These are phyloP conservation scores for Leccinum truebloodii DNA, from an alignment of 768 basidiomycete genomes.

Conservation along the genomic window DNA sequence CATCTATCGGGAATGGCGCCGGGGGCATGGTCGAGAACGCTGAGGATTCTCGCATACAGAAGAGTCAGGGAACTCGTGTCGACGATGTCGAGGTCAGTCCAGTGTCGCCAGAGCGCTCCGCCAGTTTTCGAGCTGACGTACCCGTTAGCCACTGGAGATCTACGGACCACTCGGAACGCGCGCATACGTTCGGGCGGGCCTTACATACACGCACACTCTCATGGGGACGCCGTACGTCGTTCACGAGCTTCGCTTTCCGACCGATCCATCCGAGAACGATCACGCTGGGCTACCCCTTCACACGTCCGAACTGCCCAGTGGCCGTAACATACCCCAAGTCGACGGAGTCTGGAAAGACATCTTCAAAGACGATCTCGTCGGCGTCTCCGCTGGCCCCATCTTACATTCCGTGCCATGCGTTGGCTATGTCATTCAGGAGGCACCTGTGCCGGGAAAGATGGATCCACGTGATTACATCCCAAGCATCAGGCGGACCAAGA, in stretches of 20 bases:
- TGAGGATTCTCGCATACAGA: conserved; percentile 57
- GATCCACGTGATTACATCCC: conserved; percentile 67
- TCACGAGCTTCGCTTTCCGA: conserved; percentile 73
- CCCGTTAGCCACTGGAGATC: conserved; percentile 66
- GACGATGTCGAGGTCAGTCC: conserved; percentile 21
- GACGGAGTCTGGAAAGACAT: conserved; percentile 69
- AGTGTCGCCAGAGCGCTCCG: neutral
- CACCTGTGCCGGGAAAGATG: conserved; percentile 75
- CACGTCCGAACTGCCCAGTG: conserved; percentile 54
- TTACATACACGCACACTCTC: conserved; percentile 68
- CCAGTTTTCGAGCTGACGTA: conserved; percentile 12
- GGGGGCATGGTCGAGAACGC: conserved; percentile 60
- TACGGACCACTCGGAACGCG: conserved; percentile 86
- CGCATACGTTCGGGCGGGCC: conserved; percentile 69
- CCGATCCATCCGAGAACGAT: conserved; percentile 60
- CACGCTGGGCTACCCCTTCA: conserved; percentile 47
- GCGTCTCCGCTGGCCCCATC: conserved; percentile 78
- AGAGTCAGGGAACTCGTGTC: neutral
- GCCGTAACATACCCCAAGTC: conserved; percentile 61
- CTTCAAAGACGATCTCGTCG: conserved; percentile 53
- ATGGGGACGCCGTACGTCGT: conserved; percentile 72
- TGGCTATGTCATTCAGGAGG: conserved; percentile 74
- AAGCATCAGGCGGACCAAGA: conserved; percentile 67
- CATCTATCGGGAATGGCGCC: conserved; percentile 70
- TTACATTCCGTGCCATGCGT: conserved; percentile 79